Conservation (phyloP, 1,139 yeast species). For the Yamadazyma triangularis region DNA sequence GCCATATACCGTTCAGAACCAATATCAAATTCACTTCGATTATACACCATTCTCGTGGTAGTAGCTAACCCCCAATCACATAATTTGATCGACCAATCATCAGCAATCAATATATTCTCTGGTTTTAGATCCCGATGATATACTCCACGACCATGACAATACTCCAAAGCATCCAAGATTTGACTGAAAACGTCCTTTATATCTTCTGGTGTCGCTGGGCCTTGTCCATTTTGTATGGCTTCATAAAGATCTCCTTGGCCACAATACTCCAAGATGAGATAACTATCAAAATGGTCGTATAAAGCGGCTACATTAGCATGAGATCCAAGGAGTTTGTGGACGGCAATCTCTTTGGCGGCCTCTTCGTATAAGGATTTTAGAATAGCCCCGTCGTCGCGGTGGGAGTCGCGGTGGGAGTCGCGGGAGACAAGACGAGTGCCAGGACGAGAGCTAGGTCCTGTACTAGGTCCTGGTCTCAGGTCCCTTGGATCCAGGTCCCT, state of each 20-base stretch:
- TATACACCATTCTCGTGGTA: conserved; percentile 49
- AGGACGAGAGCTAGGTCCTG: no score
- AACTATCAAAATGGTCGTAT: conserved; percentile 75
- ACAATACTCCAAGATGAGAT: conserved; percentile 81
- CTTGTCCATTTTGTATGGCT: conserved; percentile 76
- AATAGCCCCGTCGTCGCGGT: conserved; percentile 19
- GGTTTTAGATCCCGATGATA: conserved; percentile 90
- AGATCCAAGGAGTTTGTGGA: conserved; percentile 65
- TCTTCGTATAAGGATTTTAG: conserved; percentile 48
- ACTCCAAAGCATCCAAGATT: conserved; percentile 72
- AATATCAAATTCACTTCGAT: conserved; percentile 69
- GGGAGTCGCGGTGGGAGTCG: no score
- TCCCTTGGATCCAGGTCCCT: no score
- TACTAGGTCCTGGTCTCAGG: conserved; percentile 1
- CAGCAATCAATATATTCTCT: conserved; percentile 75
- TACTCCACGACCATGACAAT: conserved; percentile 67
- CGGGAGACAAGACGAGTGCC: no score
- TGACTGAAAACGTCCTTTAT: conserved; percentile 74
- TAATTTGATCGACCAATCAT: conserved; percentile 75
- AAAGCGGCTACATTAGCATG: conserved; percentile 63
- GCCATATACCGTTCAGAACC: conserved; percentile 98
- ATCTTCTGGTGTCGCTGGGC: conserved; percentile 74
- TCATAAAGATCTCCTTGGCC: conserved; percentile 92
- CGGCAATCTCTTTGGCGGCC: conserved; percentile 74
- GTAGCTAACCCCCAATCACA: conserved; percentile 96